phyloP scores from a whole-genome alignment of 164 flowering plant species.

The Umbellularia californica region DNA sequence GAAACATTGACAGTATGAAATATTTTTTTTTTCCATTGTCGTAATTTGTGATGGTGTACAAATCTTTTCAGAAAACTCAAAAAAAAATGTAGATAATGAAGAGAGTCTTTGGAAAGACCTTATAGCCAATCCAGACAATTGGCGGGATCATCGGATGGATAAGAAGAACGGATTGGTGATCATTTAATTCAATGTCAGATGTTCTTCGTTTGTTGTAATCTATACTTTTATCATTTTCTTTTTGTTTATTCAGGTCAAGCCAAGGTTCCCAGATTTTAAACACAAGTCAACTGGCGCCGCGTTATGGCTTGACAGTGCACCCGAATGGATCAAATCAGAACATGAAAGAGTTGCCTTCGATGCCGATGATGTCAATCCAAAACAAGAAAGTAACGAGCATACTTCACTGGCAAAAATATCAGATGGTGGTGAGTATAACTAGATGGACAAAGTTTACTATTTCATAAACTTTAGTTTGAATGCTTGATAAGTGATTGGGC shows the following conservation, averaged over 20 bases:
- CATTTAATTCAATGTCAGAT: background rate
- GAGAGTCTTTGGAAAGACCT: constrained; percentile 5
- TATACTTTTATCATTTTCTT: background rate
- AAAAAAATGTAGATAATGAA: background rate
- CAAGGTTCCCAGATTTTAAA: constrained; percentile 20
- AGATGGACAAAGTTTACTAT: background rate
- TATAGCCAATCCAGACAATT: background rate
- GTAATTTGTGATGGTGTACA: background rate
- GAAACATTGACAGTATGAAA: background rate
- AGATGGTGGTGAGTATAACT: background rate
- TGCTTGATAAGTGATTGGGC: background rate
- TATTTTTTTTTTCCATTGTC: background rate
- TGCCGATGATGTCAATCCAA: background rate
- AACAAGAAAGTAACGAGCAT: background rate
- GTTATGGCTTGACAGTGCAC: constrained; percentile 19
- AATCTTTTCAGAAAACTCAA: background rate
- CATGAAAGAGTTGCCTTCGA: constrained; percentile 11
- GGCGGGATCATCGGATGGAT: constrained; percentile 7
- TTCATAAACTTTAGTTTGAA: background rate
- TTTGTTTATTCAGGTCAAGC: constrained; percentile 4
- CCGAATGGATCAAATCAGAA: constrained; percentile 6
- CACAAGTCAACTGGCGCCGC: constrained; percentile 12
- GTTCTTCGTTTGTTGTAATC: background rate
- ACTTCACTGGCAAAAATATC: background rate
- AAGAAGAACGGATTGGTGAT: constrained; percentile 6